These are phyloP conservation scores for Spergularia azorica DNA, from an alignment of 179 eudicot genomes.

Conservation along the genomic window DNA sequence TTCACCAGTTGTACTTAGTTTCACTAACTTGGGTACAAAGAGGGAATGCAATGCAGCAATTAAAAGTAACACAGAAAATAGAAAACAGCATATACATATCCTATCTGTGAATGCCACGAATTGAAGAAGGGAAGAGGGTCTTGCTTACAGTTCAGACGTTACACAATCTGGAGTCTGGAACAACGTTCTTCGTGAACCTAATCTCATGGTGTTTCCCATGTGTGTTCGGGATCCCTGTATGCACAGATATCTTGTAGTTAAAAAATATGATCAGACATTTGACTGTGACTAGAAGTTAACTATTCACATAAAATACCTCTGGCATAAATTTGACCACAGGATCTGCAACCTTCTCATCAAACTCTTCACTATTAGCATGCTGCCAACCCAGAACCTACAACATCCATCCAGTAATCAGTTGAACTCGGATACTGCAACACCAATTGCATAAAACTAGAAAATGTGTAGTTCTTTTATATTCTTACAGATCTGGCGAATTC, in stretches of 20 bases:
- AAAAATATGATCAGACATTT: background rate
- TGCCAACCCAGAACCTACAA: conserved; percentile 74
- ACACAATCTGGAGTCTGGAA: conserved; percentile 69
- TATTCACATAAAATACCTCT: background rate
- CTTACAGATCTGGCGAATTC: conserved; percentile 91
- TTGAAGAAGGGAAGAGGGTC: background rate
- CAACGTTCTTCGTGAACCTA: conserved; percentile 82
- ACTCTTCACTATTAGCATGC: conserved; percentile 80
- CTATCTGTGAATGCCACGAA: background rate
- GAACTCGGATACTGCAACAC: background rate
- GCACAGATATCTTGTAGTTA: background rate
- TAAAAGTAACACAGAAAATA: background rate
- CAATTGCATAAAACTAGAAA: conserved; percentile 14
- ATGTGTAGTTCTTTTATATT: background rate
- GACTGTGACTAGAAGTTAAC: background rate
- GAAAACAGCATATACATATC: background rate
- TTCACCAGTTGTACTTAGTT: too few relatives aligned
- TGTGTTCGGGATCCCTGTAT: conserved; percentile 85
- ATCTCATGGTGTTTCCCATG: conserved; percentile 97
- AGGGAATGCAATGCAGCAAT: too few relatives aligned
- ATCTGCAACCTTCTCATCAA: conserved; percentile 54
- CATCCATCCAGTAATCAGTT: background rate
- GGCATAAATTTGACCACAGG: conserved; percentile 96
- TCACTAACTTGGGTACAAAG: too few relatives aligned
- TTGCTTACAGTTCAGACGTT: conserved; percentile 74